Evolutionary conservation across 352 stramenopile genomes (phyloP), one percentile per base, ranked within the genome.

Genomic region (Globisporangium alternatum): DNA sequence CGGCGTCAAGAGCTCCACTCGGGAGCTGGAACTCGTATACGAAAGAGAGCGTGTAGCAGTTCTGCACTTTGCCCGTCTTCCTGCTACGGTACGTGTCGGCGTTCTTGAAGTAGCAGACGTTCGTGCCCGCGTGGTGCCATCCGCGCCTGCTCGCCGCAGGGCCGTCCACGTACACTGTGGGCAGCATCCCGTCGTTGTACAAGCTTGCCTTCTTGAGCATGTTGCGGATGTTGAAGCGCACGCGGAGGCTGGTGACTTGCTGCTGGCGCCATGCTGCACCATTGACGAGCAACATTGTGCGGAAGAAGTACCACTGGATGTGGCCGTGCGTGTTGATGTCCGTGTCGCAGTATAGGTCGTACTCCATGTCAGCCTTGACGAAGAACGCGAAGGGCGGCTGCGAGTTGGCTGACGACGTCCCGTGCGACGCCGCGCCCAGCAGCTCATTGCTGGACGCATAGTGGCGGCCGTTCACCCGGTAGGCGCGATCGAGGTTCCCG

Each of bases 231-330:
- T 96, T 96, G 70, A 97, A 93, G 63, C 85, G 78, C 3, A 93
- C 78, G 33, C 51, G 72, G 39, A 85, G n/a, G 12, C 33, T 58
- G 13, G 31, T 35, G 28, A 43, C 19, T 10, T 53, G 44, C 12
- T 57, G 39, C 19, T n/a, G 28, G 15, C 4, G 3, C 22, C 51
- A 59, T 62, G 62, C 39, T 60, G 64, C 21, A 45, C 3, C 39
- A 45, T 15, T 45, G 51, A 56, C 44, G 22, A 56, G 53, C 21
- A 85, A 30, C 0, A 56, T 72, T 0, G 80, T 77, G 10, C 78
- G 72, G 65, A 97, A 97, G 58, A 95, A 96, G 64, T 93, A 97
- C 89, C 90, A 97, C 71, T 97, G 90, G 57, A 95, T 84, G 64
- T 96, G 83, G 19, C 84, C 84, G 33, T 86, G 75, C 3, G 84